Base-by-base conservation (phyloP, 2,329 filamentous ascomycete genomes). In the Cercospora sesami region DNA sequence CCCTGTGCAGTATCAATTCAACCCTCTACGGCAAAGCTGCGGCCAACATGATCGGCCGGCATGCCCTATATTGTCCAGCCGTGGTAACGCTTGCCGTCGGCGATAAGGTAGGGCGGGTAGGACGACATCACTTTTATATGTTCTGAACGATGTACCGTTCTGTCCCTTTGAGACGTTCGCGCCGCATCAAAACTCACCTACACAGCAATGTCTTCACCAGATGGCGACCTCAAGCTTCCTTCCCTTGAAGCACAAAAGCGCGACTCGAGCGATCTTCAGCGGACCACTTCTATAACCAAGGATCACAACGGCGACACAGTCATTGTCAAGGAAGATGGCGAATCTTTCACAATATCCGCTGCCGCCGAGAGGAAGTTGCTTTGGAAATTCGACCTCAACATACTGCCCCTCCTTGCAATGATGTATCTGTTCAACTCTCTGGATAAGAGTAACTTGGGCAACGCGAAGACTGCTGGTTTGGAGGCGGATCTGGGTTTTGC, bases 391-490 rank as follows among this genome's bases (percentile, higher is more conserved):
- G 84, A 86, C 71, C 65, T 84, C 5, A 78, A 80, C 60, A 83
- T 89, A 58, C 77, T 89, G n/a, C 87, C 87, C 0, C 81, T 87
- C 28, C 77, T 89, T 10, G 84, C 86, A 1, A 70, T 87, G 21
- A 88, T 89, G 86, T 89, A 88, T 67, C 80, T 88, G 8, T 87
- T 86, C 77, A 85, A 85, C 76, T 80, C 81, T 5, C 78, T 84
- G 4, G 83, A 85, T 72, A 85, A 85, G 66, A 79, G 79, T 3
- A 79, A 79, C 65, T 69, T 79, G 21, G 77, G 81, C 6, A 83
- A 83, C 68, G 81, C 81, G 57, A 82, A 74, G 70, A 83, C 82
- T 0, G 80, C 80, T 51, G 77, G 78, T 12, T 76, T 84, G 69
- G 81, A 83, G 63, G 80, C 79, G 26, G 85, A 88, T 73, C 80